Conservation (phyloP, 2,329 filamentous ascomycete species). For the Diaporthe vexans region DNA sequence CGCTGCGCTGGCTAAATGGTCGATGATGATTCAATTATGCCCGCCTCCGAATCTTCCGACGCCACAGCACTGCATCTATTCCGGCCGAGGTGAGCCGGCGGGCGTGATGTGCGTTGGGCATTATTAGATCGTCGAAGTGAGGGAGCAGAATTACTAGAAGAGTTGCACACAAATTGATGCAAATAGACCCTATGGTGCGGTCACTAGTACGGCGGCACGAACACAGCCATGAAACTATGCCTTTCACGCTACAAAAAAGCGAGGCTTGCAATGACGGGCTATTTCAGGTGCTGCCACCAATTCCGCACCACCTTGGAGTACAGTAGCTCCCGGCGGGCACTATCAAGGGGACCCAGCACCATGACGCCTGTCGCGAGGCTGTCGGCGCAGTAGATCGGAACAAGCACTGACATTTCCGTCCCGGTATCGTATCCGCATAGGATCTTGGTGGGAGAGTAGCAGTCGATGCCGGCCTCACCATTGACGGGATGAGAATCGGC, state of each 20-base stretch:
- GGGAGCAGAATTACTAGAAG: not conserved
- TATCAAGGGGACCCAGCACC: slow-evolving; percentile 9
- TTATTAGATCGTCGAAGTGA: not conserved
- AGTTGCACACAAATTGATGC: not conserved
- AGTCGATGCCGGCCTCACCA: slow-evolving; percentile 25
- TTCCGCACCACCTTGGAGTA: slow-evolving; percentile 11
- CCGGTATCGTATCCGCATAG: slow-evolving; percentile 24
- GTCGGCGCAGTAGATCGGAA: slow-evolving; percentile 11
- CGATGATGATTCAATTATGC: slow-evolving; percentile 22
- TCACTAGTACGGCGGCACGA: slow-evolving; percentile 20
- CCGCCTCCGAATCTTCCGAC: slow-evolving; percentile 21
- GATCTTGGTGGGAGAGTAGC: slow-evolving; percentile 4
- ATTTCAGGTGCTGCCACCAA: slow-evolving; percentile 20
- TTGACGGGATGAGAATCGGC: slow-evolving; percentile 28
- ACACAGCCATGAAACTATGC: slow-evolving; percentile 28
- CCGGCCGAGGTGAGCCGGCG: slow-evolving; percentile 10
- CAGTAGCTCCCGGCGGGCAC: slow-evolving; percentile 31
- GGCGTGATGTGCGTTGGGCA: not conserved
- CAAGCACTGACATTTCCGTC: not conserved
- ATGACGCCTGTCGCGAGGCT: slow-evolving; percentile 27
- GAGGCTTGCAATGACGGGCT: slow-evolving; percentile 28
- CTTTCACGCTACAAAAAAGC: slow-evolving; percentile 25
- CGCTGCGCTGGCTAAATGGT: slow-evolving; percentile 9
- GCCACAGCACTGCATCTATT: slow-evolving; percentile 6
- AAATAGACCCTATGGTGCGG: slow-evolving; percentile 7